Percentiles rank a stretch among this genome's conserved stretches.
phyloP scores from a whole-genome alignment of 2,329 filamentous ascomycete species.

The Penicillium sp. region DNA sequence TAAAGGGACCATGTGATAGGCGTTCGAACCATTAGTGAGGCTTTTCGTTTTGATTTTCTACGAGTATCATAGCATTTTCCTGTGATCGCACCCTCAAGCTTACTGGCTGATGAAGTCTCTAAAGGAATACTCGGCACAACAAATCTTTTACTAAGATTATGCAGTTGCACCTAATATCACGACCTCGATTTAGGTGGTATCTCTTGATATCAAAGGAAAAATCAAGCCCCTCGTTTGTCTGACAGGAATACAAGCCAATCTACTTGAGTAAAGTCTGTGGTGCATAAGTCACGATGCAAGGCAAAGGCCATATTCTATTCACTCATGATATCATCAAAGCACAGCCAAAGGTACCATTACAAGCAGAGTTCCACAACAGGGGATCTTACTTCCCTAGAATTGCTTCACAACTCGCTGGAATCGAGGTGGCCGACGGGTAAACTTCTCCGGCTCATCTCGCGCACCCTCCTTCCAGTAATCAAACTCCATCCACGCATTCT shows the following conservation, averaged over 20 bases:
- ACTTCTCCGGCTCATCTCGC: slow-evolving; percentile 51
- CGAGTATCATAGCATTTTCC: too few relatives aligned
- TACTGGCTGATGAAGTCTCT: too few relatives aligned
- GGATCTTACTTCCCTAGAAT: slow-evolving; percentile 23
- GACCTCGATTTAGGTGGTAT: too few relatives aligned
- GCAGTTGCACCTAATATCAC: too few relatives aligned
- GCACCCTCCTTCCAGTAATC: slow-evolving; percentile 63
- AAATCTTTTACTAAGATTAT: too few relatives aligned
- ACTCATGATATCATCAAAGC: slow-evolving; percentile 5
- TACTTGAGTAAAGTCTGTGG: not conserved
- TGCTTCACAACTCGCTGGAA: slow-evolving; percentile 41
- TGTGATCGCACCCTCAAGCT: too few relatives aligned
- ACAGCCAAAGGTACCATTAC: slow-evolving; percentile 7
- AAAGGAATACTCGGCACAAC: too few relatives aligned
- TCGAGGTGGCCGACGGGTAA: slow-evolving; percentile 40
- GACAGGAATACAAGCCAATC: too few relatives aligned
- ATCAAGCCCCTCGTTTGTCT: too few relatives aligned
- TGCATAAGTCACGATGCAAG: too few relatives aligned
- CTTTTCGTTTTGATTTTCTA: too few relatives aligned
- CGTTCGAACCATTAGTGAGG: not conserved
- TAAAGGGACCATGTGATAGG: not conserved
- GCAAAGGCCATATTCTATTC: slow-evolving; percentile 1
- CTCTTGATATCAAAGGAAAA: too few relatives aligned
- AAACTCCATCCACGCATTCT: slow-evolving; percentile 68
- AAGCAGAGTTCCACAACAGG: not conserved